Base-by-base conservation (phyloP, 192 early-diverging fungal genomes). In the Fimicolochytrium jonesii region DNA sequence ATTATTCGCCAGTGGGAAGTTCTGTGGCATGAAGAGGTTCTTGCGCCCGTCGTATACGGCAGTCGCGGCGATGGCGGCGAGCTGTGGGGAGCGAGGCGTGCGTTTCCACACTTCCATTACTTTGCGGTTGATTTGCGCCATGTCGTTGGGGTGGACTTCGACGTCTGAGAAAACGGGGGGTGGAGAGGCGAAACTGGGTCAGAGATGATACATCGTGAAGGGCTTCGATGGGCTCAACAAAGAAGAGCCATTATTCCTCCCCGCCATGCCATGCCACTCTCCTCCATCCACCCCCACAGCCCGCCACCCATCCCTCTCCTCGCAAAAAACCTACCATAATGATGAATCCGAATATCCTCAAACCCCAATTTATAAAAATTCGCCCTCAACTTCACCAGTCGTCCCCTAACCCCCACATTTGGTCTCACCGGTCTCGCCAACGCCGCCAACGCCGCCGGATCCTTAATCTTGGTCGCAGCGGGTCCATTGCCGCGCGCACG, bases 91-190 rank as follows among this genome's bases (percentile, higher is more conserved):
- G 41, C 56, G n/a, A 18, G 56, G 56, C 18, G 30, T 20, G 3
- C 56, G 56, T n/a, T 30, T 45, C 56, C 56, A 58, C 15, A 58
- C 56, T 32, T 58, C 56, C 41, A 58, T 44, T 4, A 58, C 41
- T 23, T 41, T 58, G 18, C 56, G 56, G 29, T 58, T 58, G 20
- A 58, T 41, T 26, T 41, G 41, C 10, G 41, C 42, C 2, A 29
- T 10, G 10, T 41, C 56, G 11, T 41, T 45, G 22, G 56, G 56
- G 18, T 58, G 41, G 15, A 58, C 42, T 44, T 58, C 56, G 11
- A 58, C 56, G 13, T 58, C 56, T 58, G 56, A 11, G 13, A 15
- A 30, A 4, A 18, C 6, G 31, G 25, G 13, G 11, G 32, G 6
- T 53, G 7, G 6, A 32, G 51, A 13, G 6, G 10, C 5, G 25